A percentile compares a stretch with the other conserved stretches of the same genome.
Conservation (phyloP, 2,329 filamentous ascomycete species). For the Rhynchosporium secalis region DNA sequence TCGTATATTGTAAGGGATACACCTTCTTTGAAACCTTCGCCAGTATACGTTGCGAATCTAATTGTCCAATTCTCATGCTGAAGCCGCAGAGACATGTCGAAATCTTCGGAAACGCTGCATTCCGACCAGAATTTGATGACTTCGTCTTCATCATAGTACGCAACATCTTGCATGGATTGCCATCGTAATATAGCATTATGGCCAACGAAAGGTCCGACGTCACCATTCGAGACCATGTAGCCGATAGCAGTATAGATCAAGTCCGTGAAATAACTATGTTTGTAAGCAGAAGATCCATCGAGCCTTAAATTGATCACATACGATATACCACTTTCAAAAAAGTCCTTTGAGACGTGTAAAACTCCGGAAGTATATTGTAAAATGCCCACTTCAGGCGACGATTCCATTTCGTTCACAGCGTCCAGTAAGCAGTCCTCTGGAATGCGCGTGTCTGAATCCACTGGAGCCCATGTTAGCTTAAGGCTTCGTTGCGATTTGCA, state of each 20-base stretch:
- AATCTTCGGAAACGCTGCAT: constrained; percentile 76
- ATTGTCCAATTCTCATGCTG: constrained; percentile 72
- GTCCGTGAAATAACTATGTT: background rate
- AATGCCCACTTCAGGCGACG: constrained; percentile 74
- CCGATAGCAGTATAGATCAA: constrained; percentile 76
- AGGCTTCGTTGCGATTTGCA: no score
- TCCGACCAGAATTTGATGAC: constrained; percentile 82
- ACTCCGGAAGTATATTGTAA: constrained; percentile 76
- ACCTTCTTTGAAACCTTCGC: constrained; percentile 76
- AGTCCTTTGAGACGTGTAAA: constrained; percentile 75
- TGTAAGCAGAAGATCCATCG: no score
- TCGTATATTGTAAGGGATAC: constrained; percentile 84
- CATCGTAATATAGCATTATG: constrained; percentile 76
- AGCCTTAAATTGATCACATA: constrained; percentile 61
- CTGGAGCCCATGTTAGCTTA: constrained; percentile 36
- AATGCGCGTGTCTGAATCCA: constrained; percentile 78
- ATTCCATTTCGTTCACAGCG: constrained; percentile 78
- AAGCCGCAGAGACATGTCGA: constrained; percentile 77
- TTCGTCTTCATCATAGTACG: constrained; percentile 68
- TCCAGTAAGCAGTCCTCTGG: constrained; percentile 69
- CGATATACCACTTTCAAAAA: constrained; percentile 69
- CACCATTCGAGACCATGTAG: constrained; percentile 74
- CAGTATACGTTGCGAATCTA: constrained; percentile 70
- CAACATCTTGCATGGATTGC: constrained; percentile 72
- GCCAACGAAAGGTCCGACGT: constrained; percentile 78